These are phyloP conservation scores for Colletotrichum coccodes DNA, from an alignment of 2,329 filamentous ascomycete species.

Conservation along the genomic window DNA sequence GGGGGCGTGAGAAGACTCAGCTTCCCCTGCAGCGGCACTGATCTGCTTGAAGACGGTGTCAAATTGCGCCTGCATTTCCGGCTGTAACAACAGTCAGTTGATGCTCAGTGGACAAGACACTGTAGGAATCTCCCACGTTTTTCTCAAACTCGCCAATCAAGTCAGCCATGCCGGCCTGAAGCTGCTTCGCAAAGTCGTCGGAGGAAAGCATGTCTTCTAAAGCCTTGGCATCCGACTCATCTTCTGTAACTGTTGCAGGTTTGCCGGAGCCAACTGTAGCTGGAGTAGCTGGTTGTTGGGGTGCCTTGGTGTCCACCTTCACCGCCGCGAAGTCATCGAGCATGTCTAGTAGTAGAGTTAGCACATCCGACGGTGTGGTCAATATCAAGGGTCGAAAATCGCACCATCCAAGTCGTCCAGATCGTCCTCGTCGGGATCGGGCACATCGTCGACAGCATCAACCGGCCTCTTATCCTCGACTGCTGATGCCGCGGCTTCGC, in stretches of 20 bases:
- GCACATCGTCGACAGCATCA: slow-evolving; percentile 64
- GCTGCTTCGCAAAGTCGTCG: slow-evolving; percentile 83
- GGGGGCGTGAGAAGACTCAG: slow-evolving; percentile 30
- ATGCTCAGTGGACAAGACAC: too few relatives aligned
- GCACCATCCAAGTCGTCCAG: slow-evolving; percentile 90
- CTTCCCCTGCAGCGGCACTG: slow-evolving; percentile 58
- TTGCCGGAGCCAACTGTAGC: slow-evolving; percentile 36
- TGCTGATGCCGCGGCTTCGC: slow-evolving; percentile 33
- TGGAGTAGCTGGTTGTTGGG: slow-evolving; percentile 23
- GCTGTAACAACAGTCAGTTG: slow-evolving; percentile 46
- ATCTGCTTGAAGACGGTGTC: slow-evolving; percentile 82
- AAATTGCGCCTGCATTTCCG: slow-evolving; percentile 82
- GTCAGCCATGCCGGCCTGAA: slow-evolving; percentile 91
- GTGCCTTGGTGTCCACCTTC: slow-evolving; percentile 62
- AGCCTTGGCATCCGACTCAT: slow-evolving; percentile 38
- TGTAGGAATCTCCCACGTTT: slow-evolving; percentile 13
- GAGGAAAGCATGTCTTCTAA: slow-evolving; percentile 65
- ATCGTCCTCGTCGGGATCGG: slow-evolving; percentile 93
- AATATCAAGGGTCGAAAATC: slow-evolving; percentile 28
- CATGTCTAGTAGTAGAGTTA: slow-evolving; percentile 70
- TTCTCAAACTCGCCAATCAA: slow-evolving; percentile 78
- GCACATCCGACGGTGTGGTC: neutral
- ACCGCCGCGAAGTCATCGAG: slow-evolving; percentile 87
- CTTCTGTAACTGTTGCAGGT: slow-evolving; percentile 36
- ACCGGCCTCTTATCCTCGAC: slow-evolving; percentile 38